These are phyloP conservation scores for Hygrophorus pudorinus DNA, from an alignment of 768 basidiomycete genomes.

Conservation along the genomic window DNA sequence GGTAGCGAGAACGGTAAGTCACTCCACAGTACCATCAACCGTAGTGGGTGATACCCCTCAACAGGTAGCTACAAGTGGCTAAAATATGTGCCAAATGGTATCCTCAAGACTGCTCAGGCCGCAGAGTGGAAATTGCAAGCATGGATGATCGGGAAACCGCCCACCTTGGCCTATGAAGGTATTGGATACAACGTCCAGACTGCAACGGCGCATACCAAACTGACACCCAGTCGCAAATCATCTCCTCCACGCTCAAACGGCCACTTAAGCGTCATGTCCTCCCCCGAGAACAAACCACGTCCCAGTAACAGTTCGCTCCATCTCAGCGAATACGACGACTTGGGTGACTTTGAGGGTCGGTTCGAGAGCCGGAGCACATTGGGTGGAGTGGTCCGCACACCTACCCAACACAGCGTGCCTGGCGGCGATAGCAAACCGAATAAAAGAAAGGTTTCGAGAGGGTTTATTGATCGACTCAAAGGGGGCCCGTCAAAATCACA, in stretches of 20 bases:
- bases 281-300: conserved; percentile 37
- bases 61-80: conserved; percentile 89
- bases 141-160: conserved; percentile 96
- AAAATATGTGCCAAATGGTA: conserved; percentile 88
- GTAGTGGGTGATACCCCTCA: background rate
- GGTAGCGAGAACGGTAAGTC: conserved; percentile 76
- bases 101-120: conserved; percentile 90
- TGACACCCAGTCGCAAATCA: conserved; percentile 10
- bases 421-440: conserved; percentile 26
- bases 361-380: conserved; percentile 77
- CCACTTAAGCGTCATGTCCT: conserved; percentile 22
- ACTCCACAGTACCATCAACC: background rate
- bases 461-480: conserved; percentile 59
- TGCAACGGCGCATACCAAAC: conserved; percentile 12
- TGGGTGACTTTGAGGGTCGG: conserved; percentile 78
- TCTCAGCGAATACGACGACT: conserved; percentile 83
- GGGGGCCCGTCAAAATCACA: conserved; percentile 30
- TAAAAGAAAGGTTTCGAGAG: conserved; percentile 53
- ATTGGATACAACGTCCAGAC: conserved; percentile 65
- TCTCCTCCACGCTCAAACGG: conserved; percentile 21
- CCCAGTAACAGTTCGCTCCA: conserved; percentile 64
- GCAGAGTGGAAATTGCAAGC: conserved; percentile 97
- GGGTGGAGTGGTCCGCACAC: conserved; percentile 28
- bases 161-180: conserved; percentile 72
- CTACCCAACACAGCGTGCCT: conserved; percentile 13